Base-by-base conservation (phyloP, 371 early-diverging fungal genomes). In the Zopfochytrium polystomum region DNA sequence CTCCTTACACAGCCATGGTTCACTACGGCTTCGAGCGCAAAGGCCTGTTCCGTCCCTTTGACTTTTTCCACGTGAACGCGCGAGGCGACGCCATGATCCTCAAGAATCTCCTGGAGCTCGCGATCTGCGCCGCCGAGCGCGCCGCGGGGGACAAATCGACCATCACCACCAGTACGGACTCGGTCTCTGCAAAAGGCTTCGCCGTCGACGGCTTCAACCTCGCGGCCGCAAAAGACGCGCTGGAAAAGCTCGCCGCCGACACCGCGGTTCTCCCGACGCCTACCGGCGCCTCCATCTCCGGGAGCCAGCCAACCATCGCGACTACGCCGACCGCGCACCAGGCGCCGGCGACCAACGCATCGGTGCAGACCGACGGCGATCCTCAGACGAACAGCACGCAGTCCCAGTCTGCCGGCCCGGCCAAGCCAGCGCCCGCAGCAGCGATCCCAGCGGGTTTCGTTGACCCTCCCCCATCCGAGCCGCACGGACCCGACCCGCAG, bases 1-100 rank as follows among this genome's bases (percentile, higher is more conserved):
- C 32, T 25, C 9, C 1, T 33, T 45, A 31, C 42, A 44, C 57
- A 65, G 73, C 69, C 0, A 20, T 65, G 2, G 52, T 62, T 15
- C 38, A 44, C 0, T 70, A 67, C 48, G 71, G 74, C 18, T 26
- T 74, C 13, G 56, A 64, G 13, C 23, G 50, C 30, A 52, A 46
- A 29, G 26, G 30, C 38, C 38, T 59, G 1, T 66, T 74, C 27
- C 60, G 65, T 15, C 74, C 71, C 4, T 44, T 68, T 35, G 74
- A 70, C 5, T 68, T 68, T 55, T 27, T 74, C 25, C 62, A 68
- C 31, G 74, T 46, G n/a, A 67, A 38, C 26, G 64, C 62, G 22
- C 53, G 46, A 42, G 74, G 71, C 18, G 74, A 74, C 38, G 71
- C 65, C 29, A 33, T 52, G 33, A 57, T 70, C 54, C 33, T 61